A percentile compares a stretch with the other conserved stretches of the same genome.
These are phyloP conservation scores for Xylariaceae sp. DNA, from an alignment of 2,329 filamentous ascomycete genomes.

Conservation along the genomic window DNA sequence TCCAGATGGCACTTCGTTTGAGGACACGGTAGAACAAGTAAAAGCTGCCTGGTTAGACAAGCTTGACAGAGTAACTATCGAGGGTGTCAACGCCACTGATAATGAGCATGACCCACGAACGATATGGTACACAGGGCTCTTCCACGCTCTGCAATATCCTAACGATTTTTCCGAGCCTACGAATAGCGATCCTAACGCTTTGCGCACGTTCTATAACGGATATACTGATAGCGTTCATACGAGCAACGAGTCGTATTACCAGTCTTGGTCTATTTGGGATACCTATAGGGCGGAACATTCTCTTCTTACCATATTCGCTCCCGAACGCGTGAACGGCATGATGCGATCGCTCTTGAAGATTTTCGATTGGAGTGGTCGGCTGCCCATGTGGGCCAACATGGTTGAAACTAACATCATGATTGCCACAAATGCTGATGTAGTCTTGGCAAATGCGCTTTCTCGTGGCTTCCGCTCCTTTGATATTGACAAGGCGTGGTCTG, in stretches of 20 bases:
- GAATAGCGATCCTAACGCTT: slow-evolving; percentile 22
- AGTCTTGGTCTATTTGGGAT: slow-evolving; percentile 58
- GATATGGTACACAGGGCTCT: slow-evolving; percentile 53
- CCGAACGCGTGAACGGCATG: slow-evolving; percentile 53
- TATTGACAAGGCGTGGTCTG: slow-evolving; percentile 50
- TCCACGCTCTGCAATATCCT: slow-evolving; percentile 54
- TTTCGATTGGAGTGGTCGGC: slow-evolving; percentile 52
- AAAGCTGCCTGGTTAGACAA: slow-evolving; percentile 54
- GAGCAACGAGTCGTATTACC: slow-evolving; percentile 53
- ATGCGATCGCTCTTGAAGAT: slow-evolving; percentile 53
- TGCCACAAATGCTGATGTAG: slow-evolving; percentile 53
- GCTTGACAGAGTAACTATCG: slow-evolving; percentile 49
- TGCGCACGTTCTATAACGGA: slow-evolving; percentile 50
- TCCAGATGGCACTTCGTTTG: slow-evolving; percentile 44
- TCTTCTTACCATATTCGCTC: slow-evolving; percentile 51
- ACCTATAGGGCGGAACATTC: slow-evolving; percentile 55
- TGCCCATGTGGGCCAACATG: slow-evolving; percentile 57
- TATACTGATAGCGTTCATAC: slow-evolving; percentile 52
- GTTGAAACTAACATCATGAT: slow-evolving; percentile 59
- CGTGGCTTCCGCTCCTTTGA: slow-evolving; percentile 51
- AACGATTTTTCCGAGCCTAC: slow-evolving; percentile 54
- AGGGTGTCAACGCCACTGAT: slow-evolving; percentile 50
- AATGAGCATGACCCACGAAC: slow-evolving; percentile 49
- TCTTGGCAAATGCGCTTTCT: slow-evolving; percentile 53
- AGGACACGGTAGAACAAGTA: slow-evolving; percentile 46